Evolutionary conservation across 768 basidiomycete species (phyloP), one percentile per base, ranked within the genome.

Genomic region (Asterophora parasitica): DNA sequence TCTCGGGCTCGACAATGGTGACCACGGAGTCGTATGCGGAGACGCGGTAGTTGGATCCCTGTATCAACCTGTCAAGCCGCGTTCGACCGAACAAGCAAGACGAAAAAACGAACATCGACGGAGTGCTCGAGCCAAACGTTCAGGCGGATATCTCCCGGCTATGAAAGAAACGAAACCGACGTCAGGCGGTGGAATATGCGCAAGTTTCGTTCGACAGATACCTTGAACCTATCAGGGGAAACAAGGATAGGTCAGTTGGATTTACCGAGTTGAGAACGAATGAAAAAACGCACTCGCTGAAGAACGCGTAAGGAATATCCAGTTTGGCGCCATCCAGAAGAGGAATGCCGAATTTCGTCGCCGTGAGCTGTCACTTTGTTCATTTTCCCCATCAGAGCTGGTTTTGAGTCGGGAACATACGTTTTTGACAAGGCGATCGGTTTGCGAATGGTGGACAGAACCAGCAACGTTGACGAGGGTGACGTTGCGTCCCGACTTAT

Each of bases 141-240:
- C 44, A 92, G 73, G 54, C 77, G 82, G 48, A 85, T 66, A 53
- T 90, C 88, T 44, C 87, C 85, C 44, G 88, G 79, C 88, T 90
- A 58, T 35, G 23, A 23, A 53, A 37, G 45, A 45, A 47, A 19
- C 27, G 45, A 45, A 47, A 19, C 27, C 31, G 49, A 54, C 28
- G 52, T 23, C 37, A 19, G 37, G 15, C 41, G 7, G 28, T 39
- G 42, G 39, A 35, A 27, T 42, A 55, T 8, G 4, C 39, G 44
- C 44, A 15, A n/a, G 37, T 42, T 12, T 23, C 37, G 20, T 30
- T 17, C 42, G 30, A 48, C 8, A 32, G 32, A 30, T 67, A 83
- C 83, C 78, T 80, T 83, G 68, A 81, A 83, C 63, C 83, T 85
- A 49, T 10, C 10, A 32, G 20, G 23, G 33, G 7, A 55, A 16